Base-by-base conservation (phyloP, 2,329 filamentous ascomycete genomes). In the Cytospora chrysosperma region DNA sequence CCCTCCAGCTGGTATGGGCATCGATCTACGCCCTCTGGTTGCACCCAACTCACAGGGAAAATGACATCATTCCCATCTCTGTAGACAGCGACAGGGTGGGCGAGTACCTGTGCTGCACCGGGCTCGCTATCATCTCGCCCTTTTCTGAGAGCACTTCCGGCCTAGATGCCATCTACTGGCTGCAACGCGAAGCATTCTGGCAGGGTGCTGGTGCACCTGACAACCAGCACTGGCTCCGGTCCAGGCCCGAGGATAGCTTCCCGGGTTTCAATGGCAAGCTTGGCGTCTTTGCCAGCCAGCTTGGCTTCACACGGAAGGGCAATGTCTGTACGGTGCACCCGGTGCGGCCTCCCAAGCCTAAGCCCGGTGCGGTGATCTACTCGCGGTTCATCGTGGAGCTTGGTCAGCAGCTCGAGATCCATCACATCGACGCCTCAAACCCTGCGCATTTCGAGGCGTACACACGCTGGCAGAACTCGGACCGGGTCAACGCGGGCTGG, bases 311-410 rank as follows among this genome's bases (percentile, higher is more conserved):
- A 1, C 68, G 62, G 2, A 66, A 70, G 32, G 70, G 70, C n/a
- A 71, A 71, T 10, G 70, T 71, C 53, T 71, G 69, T 58, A 72
- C 70, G 2, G 70, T 71, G 4, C 70, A 71, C 21, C 70, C 70
- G 10, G 69, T 71, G 26, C 68, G 70, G 9, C 70, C 70, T 5
- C 63, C 70, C 1, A 71, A 71, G 65, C 69, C 70, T 7, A 60
- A 56, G 50, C 70, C 70, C 0, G 70, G 70, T 28, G 62, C 68
- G 0, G 32, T 71, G 19, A 60, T 71, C n/a, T 71, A 71, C 62
- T 71, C 70, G 17, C 68, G 70, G 2, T 71, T 56, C 66, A 69
- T 72, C 50, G 58, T 70, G n/a, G 70, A 71, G n/a, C 43, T 71
- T 7, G 70, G 70, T 0, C 67, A 71, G 56, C 67, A 57, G 49